Conservation (phyloP, 495 filamentous ascomycete genomes). For the Neurospora sp. region DNA sequence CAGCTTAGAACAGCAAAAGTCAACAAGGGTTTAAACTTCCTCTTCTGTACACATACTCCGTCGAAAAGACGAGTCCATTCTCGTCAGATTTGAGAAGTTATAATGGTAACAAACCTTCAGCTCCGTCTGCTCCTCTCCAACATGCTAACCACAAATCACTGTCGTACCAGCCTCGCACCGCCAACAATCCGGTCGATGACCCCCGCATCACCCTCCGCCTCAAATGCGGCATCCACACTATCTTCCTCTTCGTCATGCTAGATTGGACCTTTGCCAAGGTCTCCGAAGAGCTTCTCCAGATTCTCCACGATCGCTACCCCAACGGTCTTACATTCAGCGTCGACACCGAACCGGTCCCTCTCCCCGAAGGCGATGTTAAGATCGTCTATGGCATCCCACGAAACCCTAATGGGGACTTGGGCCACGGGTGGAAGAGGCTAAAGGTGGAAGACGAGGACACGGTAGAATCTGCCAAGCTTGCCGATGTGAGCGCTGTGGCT, state of each 20-base stretch:
- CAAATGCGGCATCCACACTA: slow-evolving; percentile 68
- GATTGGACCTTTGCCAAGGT: slow-evolving; percentile 49
- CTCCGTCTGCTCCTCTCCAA: neutral
- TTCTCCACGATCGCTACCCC: slow-evolving; percentile 38
- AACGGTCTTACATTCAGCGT: slow-evolving; percentile 27
- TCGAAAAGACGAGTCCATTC: neutral
- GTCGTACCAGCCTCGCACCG: slow-evolving; percentile 2
- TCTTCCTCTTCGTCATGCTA: slow-evolving; percentile 60
- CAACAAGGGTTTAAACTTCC: too few species aligned
- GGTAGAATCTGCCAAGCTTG: slow-evolving; percentile 28
- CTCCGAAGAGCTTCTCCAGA: slow-evolving; percentile 54
- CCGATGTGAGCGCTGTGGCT: slow-evolving; percentile 54
- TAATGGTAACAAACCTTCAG: neutral
- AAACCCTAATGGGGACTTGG: slow-evolving; percentile 17
- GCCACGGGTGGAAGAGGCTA: slow-evolving; percentile 32
- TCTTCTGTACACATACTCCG: neutral
- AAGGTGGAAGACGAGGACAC: slow-evolving; percentile 24
- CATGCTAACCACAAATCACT: neutral
- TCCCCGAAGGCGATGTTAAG: slow-evolving; percentile 25
- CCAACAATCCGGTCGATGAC: slow-evolving; percentile 15
- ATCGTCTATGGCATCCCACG: slow-evolving; percentile 32
- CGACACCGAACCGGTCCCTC: slow-evolving; percentile 19
- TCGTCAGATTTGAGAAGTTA: neutral
- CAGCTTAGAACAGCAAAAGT: neutral
- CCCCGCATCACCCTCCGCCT: slow-evolving; percentile 58